These are phyloP conservation scores for Thermothelomyces thermophilus DNA, from an alignment of 2,329 filamentous ascomycete species.

Conservation along the genomic window DNA sequence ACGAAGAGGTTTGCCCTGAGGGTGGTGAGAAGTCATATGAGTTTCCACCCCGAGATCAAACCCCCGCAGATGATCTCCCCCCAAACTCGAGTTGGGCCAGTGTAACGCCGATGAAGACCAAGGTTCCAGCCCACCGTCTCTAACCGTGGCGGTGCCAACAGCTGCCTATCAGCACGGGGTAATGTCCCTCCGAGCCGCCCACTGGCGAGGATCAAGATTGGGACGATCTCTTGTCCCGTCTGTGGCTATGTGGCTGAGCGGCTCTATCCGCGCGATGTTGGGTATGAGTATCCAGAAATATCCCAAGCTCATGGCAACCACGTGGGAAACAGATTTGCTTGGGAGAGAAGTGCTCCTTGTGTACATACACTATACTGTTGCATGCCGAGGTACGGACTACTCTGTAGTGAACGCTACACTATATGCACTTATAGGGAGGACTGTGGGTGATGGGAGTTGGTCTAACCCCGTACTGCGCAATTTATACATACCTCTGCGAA, in stretches of 20 bases:
- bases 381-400: too few relatives aligned
- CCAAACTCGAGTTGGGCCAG: neutral
- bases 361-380: too few relatives aligned
- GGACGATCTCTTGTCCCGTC: too few relatives aligned
- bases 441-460: too few relatives aligned
- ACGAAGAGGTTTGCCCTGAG: neutral
- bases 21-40: neutral
- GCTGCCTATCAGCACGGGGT: constrained; percentile 15
- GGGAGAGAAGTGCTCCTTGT: too few relatives aligned
- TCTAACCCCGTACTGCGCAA: too few relatives aligned
- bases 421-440: too few relatives aligned
- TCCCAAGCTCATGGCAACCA: neutral
- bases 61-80: neutral
- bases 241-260: constrained; percentile 19
- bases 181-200: constrained; percentile 15
- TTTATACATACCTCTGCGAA: too few relatives aligned
- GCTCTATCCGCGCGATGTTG: neutral
- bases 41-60: neutral
- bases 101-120: neutral
- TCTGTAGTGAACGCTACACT: too few relatives aligned
- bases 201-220: neutral
- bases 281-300: constrained; percentile 9
- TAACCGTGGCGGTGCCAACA: neutral
- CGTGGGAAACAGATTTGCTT: constrained; percentile 11
- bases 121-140: neutral